Conservation (phyloP, 2,329 filamentous ascomycete species). For the Colletotrichum sp. region DNA sequence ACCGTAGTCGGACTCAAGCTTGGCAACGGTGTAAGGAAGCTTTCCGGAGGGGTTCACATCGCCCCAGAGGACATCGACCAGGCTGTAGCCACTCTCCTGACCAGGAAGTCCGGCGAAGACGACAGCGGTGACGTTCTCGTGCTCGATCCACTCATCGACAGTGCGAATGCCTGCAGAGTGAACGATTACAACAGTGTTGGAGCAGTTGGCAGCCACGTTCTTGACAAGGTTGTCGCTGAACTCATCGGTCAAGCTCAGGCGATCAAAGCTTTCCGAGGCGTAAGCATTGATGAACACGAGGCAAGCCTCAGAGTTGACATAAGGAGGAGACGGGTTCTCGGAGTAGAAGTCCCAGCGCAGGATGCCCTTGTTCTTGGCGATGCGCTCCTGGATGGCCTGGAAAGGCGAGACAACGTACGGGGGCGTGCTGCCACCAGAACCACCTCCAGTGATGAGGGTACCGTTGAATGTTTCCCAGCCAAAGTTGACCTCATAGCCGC, state of each 20-base stretch:
- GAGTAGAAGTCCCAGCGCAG: slow-evolving; percentile 64
- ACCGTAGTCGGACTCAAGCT: slow-evolving; percentile 60
- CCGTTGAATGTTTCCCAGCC: slow-evolving; percentile 48
- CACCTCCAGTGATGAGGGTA: slow-evolving; percentile 39
- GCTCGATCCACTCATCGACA: slow-evolving; percentile 65
- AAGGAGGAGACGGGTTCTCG: slow-evolving; percentile 39
- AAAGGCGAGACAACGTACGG: slow-evolving; percentile 41
- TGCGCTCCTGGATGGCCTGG: slow-evolving; percentile 56
- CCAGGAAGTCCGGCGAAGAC: slow-evolving; percentile 69
- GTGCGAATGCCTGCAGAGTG: slow-evolving; percentile 64
- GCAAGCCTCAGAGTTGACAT: slow-evolving; percentile 67
- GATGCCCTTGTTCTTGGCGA: slow-evolving; percentile 49
- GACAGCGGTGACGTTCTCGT: slow-evolving; percentile 67
- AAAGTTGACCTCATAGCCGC: slow-evolving; percentile 39
- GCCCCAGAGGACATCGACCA: slow-evolving; percentile 63
- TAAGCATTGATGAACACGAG: slow-evolving; percentile 71
- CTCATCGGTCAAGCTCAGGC: slow-evolving; percentile 67
- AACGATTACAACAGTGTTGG: slow-evolving; percentile 67
- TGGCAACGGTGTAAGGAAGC: slow-evolving; percentile 66
- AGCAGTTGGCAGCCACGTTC: slow-evolving; percentile 62
- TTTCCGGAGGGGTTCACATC: slow-evolving; percentile 60
- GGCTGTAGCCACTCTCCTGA: slow-evolving; percentile 62
- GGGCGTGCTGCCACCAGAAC: slow-evolving; percentile 28
- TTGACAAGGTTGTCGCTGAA: slow-evolving; percentile 63
- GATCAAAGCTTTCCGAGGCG: slow-evolving; percentile 74